Evolutionary conservation across 148 eudicot species (phyloP).

Genomic region (Arbutus unedo): DNA sequence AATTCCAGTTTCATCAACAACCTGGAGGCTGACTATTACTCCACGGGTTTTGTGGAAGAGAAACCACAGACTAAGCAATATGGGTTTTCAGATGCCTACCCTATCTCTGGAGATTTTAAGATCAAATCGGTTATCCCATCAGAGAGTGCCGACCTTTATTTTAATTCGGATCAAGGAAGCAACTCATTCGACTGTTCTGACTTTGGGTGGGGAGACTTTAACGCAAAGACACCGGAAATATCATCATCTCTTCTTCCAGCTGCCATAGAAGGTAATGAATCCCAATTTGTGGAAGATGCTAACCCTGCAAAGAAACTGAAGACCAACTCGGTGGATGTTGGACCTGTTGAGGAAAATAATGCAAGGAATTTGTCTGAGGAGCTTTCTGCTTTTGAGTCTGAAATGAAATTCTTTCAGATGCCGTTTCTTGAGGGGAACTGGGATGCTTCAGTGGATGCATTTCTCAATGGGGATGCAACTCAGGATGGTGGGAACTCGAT

Average conservation of each 20-base stretch:
- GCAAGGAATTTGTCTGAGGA: slow-evolving; percentile 35
- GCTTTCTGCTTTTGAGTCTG: slow-evolving; percentile 58
- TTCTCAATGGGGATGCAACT: slow-evolving; percentile 48
- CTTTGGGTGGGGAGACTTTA: slow-evolving; percentile 66
- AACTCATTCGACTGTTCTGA: slow-evolving; percentile 79
- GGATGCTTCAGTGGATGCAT: slow-evolving; percentile 60
- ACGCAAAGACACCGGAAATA: slow-evolving; percentile 62
- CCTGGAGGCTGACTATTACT: slow-evolving; percentile 26
- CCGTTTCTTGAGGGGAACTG: slow-evolving; percentile 69
- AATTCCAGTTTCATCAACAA: slow-evolving; percentile 30
- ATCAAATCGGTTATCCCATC: slow-evolving; percentile 29
- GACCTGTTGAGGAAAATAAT: slow-evolving; percentile 28
- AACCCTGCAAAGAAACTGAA: slow-evolving; percentile 61
- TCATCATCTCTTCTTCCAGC: slow-evolving; percentile 76
- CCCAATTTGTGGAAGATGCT: slow-evolving; percentile 39
- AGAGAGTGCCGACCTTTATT: slow-evolving; percentile 32
- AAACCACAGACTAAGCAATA: slow-evolving; percentile 49
- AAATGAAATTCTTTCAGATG: slow-evolving; percentile 56
- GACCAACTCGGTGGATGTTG: slow-evolving; percentile 23
- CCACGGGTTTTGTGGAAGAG: slow-evolving; percentile 44
- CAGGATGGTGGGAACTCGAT: slow-evolving; percentile 47
- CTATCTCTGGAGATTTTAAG: slow-evolving; percentile 30
- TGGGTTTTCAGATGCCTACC: slow-evolving; percentile 23
- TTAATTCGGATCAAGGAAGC: slow-evolving; percentile 72
- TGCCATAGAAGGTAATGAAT: slow-evolving; percentile 41